Percentiles rank a stretch among this genome's conserved stretches.
Conservation (phyloP, 352 stramenopile species). For the Pythium phragmiticola region DNA sequence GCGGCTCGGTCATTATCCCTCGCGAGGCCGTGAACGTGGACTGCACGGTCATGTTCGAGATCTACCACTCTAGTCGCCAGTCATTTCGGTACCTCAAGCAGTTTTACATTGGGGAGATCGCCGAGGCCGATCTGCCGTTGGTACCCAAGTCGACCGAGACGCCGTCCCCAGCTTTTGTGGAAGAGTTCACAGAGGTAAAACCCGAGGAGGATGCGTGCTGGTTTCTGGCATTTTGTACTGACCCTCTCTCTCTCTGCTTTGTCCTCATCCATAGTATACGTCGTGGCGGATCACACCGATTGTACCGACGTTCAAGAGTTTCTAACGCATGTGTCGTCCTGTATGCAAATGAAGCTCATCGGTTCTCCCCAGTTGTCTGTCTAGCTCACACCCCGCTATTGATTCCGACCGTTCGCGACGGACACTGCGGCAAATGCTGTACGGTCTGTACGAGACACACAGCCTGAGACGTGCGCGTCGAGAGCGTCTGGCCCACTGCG, state of each 20-base stretch:
- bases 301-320: conserved; percentile 75
- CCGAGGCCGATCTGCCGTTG: conserved; percentile 47
- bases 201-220: background rate
- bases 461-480: conserved; percentile 42
- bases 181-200: conserved; percentile 68
- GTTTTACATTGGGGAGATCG: conserved; percentile 90
- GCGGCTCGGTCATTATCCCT: conserved; percentile 81
- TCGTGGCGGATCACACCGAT: conserved; percentile 70
- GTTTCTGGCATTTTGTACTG: background rate
- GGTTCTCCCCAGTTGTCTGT: background rate
- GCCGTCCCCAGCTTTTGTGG: conserved; percentile 67
- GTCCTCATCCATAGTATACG: conserved; percentile 49
- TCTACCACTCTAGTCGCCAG: conserved; percentile 90
- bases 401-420: conserved; percentile 43
- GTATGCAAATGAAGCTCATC: background rate
- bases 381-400: conserved; percentile 37
- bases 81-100: conserved; percentile 91
- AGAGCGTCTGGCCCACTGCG: conserved; percentile 34
- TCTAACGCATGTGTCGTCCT: conserved; percentile 38
- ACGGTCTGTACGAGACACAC: conserved; percentile 42
- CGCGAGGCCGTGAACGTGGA: conserved; percentile 87
- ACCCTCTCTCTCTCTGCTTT: conserved; percentile 5
- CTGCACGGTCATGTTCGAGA: conserved; percentile 90
- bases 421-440: conserved; percentile 54
- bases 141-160: conserved; percentile 51